Base-by-base conservation (phyloP, 2,329 filamentous ascomycete genomes). In the Aureobasidium sp. region DNA sequence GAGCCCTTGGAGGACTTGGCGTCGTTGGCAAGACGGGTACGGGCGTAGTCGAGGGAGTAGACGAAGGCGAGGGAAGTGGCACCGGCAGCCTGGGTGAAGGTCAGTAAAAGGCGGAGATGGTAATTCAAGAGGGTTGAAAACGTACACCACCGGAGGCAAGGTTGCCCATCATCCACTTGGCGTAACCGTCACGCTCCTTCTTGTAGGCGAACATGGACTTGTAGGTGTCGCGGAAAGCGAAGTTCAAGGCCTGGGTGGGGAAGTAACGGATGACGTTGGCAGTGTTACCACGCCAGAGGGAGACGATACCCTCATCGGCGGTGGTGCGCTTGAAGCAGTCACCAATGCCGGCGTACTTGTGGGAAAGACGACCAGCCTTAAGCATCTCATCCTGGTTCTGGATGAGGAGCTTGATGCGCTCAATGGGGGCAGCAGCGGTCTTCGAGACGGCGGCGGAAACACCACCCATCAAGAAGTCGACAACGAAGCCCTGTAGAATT, bases 201-300 rank as follows among this genome's bases (percentile, higher is more conserved):
- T 97, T 99, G 91, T 91, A 99, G 78, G 91, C 90, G 88, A 99
- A 99, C 92, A 99, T 95, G 78, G 89, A 86, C 91, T 99, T 99
- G 91, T 97, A 99, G 88, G 95, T 97, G 82, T 99, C 94, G 82
- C 94, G 94, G 94, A 99, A 99, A 79, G 94, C 94, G 78, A 99
- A 99, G 92, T 99, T 99, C 80, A 99, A 86, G 75, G 94, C 94
- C 87, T 99, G 94, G 80, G 94, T 99, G 73, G 94, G 94, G 91
- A 99, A 99, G 86, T 99, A 99, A 89, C 94, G 94, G 87, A 99
- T 96, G 82, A 99, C 94, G 89, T 99, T 99, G 91, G 94, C 94
- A 79, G 94, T 99, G 91, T 99, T 99, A 83, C 94, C 94, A 87
- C 94, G 88, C 94, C 94, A 99, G 75, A 99, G 86, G 70, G 93